Conservation (phyloP, 2,329 filamentous ascomycete genomes). For the Colletotrichum sp. region DNA sequence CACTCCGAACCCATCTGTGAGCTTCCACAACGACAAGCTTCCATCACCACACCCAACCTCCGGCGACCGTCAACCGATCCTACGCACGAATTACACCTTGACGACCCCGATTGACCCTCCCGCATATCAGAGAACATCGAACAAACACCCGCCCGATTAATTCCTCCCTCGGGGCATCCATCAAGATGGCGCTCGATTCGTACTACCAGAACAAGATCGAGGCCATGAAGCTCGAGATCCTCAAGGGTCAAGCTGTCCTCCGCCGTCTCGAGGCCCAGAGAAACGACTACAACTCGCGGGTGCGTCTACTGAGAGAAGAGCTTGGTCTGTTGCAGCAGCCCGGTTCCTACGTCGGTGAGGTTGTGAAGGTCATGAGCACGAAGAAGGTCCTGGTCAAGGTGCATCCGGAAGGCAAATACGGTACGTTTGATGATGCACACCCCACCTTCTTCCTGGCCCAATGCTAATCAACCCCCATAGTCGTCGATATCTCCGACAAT, state of each 20-base stretch:
- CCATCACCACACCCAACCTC: conserved; percentile 13
- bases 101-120: conserved; percentile 1
- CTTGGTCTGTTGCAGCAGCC: conserved; percentile 95
- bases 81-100: conserved; percentile 1
- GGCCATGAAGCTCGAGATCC: conserved; percentile 99
- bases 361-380: conserved; percentile 99
- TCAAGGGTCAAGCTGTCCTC: conserved; percentile 95
- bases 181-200: conserved; percentile 95
- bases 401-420: conserved; percentile 99
- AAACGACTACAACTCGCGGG: conserved; percentile 99
- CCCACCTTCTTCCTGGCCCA: background rate
- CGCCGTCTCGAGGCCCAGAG: conserved; percentile 95
- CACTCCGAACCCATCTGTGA: conserved; percentile 16
- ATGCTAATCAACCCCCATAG: conserved; percentile 49
- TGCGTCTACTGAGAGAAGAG: conserved; percentile 93
- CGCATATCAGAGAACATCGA: background rate
- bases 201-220: conserved; percentile 99
- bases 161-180: conserved; percentile 24
- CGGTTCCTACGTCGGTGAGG: conserved; percentile 96
- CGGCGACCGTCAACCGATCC: conserved; percentile 7
- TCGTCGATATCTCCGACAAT: conserved; percentile 92
- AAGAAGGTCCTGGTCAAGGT: conserved; percentile 99
- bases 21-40: conserved; percentile 22
- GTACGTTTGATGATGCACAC: conserved; percentile 54
- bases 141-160: background rate